phyloP scores from a whole-genome alignment of 768 basidiomycete species.

The Tephrocybe sp. region DNA sequence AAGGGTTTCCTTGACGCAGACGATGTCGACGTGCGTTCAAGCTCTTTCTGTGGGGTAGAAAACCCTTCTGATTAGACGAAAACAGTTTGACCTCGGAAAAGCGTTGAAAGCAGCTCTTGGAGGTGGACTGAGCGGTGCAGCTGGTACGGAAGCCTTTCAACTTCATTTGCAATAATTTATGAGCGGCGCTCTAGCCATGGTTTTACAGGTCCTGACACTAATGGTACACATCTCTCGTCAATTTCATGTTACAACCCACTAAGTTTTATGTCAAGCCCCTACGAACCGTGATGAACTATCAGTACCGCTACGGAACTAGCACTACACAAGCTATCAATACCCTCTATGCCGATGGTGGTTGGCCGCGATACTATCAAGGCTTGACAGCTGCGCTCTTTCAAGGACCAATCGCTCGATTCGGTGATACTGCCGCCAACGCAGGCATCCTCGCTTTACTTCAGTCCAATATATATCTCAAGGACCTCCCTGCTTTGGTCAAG shows the following conservation, averaged over 20 bases:
- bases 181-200: conserved; percentile 68
- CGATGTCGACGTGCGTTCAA: conserved; percentile 58
- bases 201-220: conserved; percentile 85
- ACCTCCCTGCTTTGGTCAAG: conserved; percentile 64
- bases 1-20: conserved; percentile 70
- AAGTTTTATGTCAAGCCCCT: conserved; percentile 51
- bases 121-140: conserved; percentile 87
- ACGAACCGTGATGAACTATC: conserved; percentile 98
- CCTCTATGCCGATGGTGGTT: conserved; percentile 78
- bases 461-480: conserved; percentile 68
- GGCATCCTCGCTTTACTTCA: conserved; percentile 85
- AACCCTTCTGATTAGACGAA: background rate
- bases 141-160: conserved; percentile 43
- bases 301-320: conserved; percentile 85
- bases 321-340: conserved; percentile 61
- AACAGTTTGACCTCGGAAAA: conserved; percentile 73
- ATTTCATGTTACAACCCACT: background rate
- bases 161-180: background rate
- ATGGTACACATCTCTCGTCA: conserved; percentile 57
- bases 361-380: conserved; percentile 85
- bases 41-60: background rate
- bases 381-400: conserved; percentile 82
- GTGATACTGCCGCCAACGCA: conserved; percentile 92
- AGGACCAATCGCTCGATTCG: conserved; percentile 83
- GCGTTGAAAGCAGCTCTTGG: conserved; percentile 84